Percentiles rank a stretch among this genome's conserved stretches.
These are phyloP conservation scores for Phoenix roebelenii DNA, from an alignment of 176 grass and related monocot genomes.

Conservation along the genomic window DNA sequence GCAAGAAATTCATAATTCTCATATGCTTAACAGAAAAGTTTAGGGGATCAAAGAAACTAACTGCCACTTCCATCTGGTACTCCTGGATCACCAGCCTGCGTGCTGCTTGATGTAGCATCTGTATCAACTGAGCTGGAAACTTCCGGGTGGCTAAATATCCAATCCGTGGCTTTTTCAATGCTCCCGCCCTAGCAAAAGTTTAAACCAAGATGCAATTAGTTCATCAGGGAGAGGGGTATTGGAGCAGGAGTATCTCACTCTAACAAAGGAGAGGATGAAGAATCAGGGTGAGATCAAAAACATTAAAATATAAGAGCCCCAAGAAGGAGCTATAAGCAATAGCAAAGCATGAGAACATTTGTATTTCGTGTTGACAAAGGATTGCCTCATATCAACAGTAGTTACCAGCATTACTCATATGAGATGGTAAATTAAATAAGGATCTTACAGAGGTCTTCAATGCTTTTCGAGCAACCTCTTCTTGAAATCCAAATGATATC, in stretches of 20 bases:
- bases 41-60: slow-evolving; percentile 28
- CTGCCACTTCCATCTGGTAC: slow-evolving; percentile 82
- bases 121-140: slow-evolving; percentile 35
- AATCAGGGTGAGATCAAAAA: too few relatives aligned
- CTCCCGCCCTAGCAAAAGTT: slow-evolving; percentile 60
- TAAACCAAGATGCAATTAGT: slow-evolving; percentile 8
- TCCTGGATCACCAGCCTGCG: slow-evolving; percentile 28
- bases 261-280: too few relatives aligned
- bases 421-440: not conserved
- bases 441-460: slow-evolving; percentile 86
- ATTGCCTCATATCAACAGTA: too few relatives aligned
- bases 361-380: too few relatives aligned
- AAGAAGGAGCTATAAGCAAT: too few relatives aligned
- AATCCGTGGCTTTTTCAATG: slow-evolving; percentile 92
- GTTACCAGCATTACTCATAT: too few relatives aligned
- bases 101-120: slow-evolving; percentile 52
- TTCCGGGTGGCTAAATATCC: slow-evolving; percentile 82
- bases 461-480: slow-evolving; percentile 76
- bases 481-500: slow-evolving; percentile 85
- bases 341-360: too few relatives aligned
- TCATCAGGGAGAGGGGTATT: not conserved
- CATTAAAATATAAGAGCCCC: too few relatives aligned
- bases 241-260: too few relatives aligned
- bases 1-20: too few relatives aligned
- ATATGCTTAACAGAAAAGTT: too few relatives aligned